These are phyloP conservation scores for Picochlorum sp. DNA, from an alignment of 139 green algal species.

Conservation along the genomic window DNA sequence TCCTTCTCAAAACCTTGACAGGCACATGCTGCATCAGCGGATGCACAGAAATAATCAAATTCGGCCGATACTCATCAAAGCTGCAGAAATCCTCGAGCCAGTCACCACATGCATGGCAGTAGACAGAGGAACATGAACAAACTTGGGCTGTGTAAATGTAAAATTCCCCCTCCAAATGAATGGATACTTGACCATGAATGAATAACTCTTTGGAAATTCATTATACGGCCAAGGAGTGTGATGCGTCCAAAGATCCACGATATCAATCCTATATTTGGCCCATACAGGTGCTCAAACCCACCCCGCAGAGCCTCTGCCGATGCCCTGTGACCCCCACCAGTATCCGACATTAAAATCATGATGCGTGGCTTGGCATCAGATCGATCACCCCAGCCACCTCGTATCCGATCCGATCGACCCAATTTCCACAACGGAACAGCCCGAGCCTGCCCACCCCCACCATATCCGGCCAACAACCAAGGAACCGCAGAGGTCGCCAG, in stretches of 20 bases:
- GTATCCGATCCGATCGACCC: neutral
- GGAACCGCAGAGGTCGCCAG: no score
- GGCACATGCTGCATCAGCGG: constrained; percentile 94
- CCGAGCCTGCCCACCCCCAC: neutral
- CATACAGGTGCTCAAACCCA: constrained; percentile 80
- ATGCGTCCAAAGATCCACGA: constrained; percentile 92
- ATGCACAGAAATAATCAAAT: constrained; percentile 91
- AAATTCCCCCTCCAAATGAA: constrained; percentile 67
- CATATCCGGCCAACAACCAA: neutral
- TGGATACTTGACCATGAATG: constrained; percentile 78
- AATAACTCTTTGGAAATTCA: constrained; percentile 82
- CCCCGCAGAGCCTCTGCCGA: constrained; percentile 81
- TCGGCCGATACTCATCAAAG: constrained; percentile 61
- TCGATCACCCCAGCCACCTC: neutral
- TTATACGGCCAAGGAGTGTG: constrained; percentile 86
- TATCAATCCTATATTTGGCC: constrained; percentile 55
- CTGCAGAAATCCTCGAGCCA: constrained; percentile 21
- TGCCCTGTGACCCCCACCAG: constrained; percentile 87
- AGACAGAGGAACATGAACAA: constrained; percentile 67
- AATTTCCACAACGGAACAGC: neutral
- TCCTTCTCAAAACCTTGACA: constrained; percentile 49
- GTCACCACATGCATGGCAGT: constrained; percentile 31
- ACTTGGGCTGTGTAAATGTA: constrained; percentile 48
- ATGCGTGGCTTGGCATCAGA: constrained; percentile 33
- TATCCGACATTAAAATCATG: constrained; percentile 94